Base-by-base conservation (phyloP, 495 filamentous ascomycete species). In the Aspergillus ellipticus region DNA sequence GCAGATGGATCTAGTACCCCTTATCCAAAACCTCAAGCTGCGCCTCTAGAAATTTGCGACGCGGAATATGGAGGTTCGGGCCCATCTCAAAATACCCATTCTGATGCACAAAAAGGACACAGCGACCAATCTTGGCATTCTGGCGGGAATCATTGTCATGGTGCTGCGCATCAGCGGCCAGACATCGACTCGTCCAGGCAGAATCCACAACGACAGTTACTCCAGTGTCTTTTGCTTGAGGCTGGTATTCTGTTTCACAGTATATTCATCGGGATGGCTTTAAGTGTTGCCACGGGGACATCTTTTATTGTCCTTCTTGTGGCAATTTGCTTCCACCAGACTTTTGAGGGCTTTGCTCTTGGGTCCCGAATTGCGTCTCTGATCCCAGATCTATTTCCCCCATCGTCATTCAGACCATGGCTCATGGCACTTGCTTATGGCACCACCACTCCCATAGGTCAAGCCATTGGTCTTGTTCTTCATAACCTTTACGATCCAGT, bases 351-450 rank as follows among this genome's bases (percentile, higher is more conserved):
- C 17, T 77, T 91, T 51, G 88, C 88, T 17, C 80, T 91, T 9
- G 87, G 89, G 15, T 81, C 87, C 5, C 82, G 86, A 28, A 90
- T 90, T 55, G 84, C 87, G 6, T 78, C 81, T 0, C 74, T 89
- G 20, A 78, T 78, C n/a, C 79, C 82, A 3, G 73, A 76, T 53
- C 69, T 76, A 4, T 83, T 84, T 57, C 59, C 76, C 0, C 68
- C 76, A 58, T 46, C 72, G 64, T 69, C 81, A 6, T 60, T 79
- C 66, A 75, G 81, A 48, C 93, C 93, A 10, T 96, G 92, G 92
- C 78, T 96, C n/a, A 97, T 97, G 93, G 89, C 87, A 4, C 75
- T 94, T 7, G 90, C 93, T 3, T 97, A 95, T 63, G 93, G 93
- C 21, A 83, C 86, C 41, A 97, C 93, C 1, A 96, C 93, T 2